Evolutionary conservation across 75 land plant species (phyloP), one percentile per base, ranked within the genome.

Genomic region (Pinus taeda): DNA sequence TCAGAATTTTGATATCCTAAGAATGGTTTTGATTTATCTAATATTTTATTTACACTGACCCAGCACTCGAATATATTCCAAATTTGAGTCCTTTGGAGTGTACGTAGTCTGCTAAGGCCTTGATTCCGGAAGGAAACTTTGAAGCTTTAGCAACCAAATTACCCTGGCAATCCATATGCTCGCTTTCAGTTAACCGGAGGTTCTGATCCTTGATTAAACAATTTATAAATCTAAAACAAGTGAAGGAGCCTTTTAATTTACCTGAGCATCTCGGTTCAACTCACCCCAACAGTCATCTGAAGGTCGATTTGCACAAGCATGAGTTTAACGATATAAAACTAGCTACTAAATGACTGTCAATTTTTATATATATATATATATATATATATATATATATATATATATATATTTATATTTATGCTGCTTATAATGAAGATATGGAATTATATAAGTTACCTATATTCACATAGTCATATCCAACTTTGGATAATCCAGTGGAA

Each of bases 91-190:
- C 98, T 77, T 89, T 93, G 64, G 77, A 73, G 74, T 95, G 98
- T 30, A 95, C 93, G 79, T 95, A 88, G 83, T 95, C 98, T 59
- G 96, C 98, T 21, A 95, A 56, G 11, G 93, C 89, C 74, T 95
- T 95, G 73, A 95, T 93, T 15, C 97, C 98, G 11, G 93, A 93
- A 21, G 97, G 98, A 84, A 96, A 96, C 37, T 93, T 88, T 9
- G 88, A 80, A 20, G 82, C 73, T 17, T 76, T 86, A 33, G 96
- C 78, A 59, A 83, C 89, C 17, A 96, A 82, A 73, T 89, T 82
- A 29, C 93, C 97, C 98, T 95, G 85, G 17, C 56, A 59, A 63
- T 56, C 26, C 64, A 57, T 57, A 30, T 17, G 24, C 62, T 57
- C 45, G 69, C 80, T 75, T 4, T 1, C 49, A 45, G 8, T 45